Evolutionary conservation across 1,284 basidiomycete genomes (phyloP).

Genomic region (Boletus albobrunnescens): DNA sequence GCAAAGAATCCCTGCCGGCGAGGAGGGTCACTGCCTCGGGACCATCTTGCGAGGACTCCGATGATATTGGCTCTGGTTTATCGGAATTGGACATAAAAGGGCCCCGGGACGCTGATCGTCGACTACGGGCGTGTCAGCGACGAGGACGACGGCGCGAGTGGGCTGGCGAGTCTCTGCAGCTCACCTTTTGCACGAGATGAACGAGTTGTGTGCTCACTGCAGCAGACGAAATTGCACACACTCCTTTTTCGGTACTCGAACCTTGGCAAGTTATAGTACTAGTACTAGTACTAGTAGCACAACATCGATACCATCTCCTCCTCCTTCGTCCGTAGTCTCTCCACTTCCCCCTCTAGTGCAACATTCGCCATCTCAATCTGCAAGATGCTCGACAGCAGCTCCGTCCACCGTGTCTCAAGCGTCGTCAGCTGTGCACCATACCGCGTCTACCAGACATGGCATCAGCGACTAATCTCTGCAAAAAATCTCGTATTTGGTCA

Average conservation of each 20-base stretch:
- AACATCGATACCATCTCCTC: conserved; percentile 52
- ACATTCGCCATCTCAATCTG: conserved; percentile 93
- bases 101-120: conserved; percentile 34
- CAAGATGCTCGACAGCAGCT: conserved; percentile 80
- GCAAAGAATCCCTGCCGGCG: neutral
- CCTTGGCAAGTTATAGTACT: neutral
- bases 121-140: conserved; percentile 3
- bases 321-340: conserved; percentile 52
- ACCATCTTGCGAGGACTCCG: conserved; percentile 35
- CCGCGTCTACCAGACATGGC: conserved; percentile 47
- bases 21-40: conserved; percentile 24
- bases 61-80: conserved; percentile 44
- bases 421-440: conserved; percentile 73
- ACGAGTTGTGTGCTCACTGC: conserved; percentile 6
- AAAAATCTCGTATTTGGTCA: conserved; percentile 29
- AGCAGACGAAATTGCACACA: conserved; percentile 15
- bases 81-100: conserved; percentile 63
- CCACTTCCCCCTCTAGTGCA: conserved; percentile 73
- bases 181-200: conserved; percentile 9
- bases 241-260: conserved; percentile 25
- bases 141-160: neutral
- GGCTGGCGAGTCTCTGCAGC: neutral
- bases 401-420: conserved; percentile 84
- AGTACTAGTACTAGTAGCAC: neutral
- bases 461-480: neutral